Evolutionary conservation across 352 stramenopile species (phyloP).

Genomic region (Phytophthora ohioensis): DNA sequence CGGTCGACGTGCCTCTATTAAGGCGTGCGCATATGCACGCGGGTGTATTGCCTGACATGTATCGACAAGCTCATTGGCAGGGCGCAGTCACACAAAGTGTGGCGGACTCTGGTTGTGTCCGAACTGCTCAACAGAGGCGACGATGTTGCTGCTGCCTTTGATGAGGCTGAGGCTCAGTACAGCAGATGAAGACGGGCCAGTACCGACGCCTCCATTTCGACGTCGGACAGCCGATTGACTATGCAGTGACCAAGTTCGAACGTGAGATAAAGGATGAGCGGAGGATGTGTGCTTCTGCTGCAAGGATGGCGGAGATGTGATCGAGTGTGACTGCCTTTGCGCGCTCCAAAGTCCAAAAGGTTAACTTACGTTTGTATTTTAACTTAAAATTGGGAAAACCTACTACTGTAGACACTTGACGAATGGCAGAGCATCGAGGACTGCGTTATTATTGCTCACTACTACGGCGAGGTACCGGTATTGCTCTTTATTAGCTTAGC

Average conservation of each 20-base stretch:
- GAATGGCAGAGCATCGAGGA: too few species aligned
- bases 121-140: constrained; percentile 57
- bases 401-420: too few species aligned
- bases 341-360: constrained; percentile 79
- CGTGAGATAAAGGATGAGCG: constrained; percentile 50
- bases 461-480: too few species aligned
- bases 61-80: constrained; percentile 72
- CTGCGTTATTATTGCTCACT: too few species aligned
- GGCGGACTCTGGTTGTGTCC: constrained; percentile 65
- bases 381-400: too few species aligned
- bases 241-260: constrained; percentile 60
- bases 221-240: constrained; percentile 56
- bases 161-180: constrained; percentile 12
- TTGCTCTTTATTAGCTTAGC: too few species aligned
- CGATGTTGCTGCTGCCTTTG: neutral
- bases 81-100: constrained; percentile 63
- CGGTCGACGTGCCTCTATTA: constrained; percentile 43
- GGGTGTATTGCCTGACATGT: constrained; percentile 65
- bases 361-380: too few species aligned
- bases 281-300: constrained; percentile 89
- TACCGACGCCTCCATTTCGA: constrained; percentile 5
- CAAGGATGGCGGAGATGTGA: constrained; percentile 81
- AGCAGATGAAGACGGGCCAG: constrained; percentile 26
- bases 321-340: constrained; percentile 73
- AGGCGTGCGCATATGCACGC: constrained; percentile 58